Evolutionary conservation across 1,284 basidiomycete genomes (phyloP).

Genomic region (Laetiporus sulphureus): DNA sequence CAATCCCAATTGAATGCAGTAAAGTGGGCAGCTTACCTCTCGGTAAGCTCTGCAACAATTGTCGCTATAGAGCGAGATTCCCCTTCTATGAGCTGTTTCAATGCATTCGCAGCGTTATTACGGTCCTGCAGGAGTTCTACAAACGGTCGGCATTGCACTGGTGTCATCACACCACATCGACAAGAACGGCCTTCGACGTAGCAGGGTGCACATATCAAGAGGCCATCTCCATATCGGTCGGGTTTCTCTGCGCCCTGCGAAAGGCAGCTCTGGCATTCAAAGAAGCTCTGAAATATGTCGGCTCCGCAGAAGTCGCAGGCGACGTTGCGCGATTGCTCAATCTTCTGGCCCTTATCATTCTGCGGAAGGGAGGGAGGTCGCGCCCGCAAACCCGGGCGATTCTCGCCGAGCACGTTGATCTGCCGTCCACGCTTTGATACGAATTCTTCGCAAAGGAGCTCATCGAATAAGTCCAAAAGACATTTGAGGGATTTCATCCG

Average conservation of each 20-base stretch:
- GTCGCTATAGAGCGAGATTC: too few species aligned
- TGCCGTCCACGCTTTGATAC: slow-evolving; percentile 18
- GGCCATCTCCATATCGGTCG: slow-evolving; percentile 31
- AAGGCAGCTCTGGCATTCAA: slow-evolving; percentile 51
- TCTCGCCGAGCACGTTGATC: slow-evolving; percentile 1
- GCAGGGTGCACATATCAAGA: slow-evolving; percentile 60
- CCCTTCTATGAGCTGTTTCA: too few species aligned
- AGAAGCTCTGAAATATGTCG: slow-evolving; percentile 74
- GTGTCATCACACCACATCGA: slow-evolving; percentile 47
- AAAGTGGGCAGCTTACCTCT: too few species aligned
- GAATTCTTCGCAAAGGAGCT: slow-evolving; percentile 52
- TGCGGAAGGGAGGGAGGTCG: not conserved
- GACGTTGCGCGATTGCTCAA: slow-evolving; percentile 23
- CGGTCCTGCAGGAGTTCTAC: slow-evolving; percentile 30
- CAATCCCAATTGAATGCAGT: too few species aligned
- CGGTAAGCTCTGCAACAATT: too few species aligned
- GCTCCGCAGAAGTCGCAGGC: slow-evolving; percentile 70
- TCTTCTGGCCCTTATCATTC: slow-evolving; percentile 9
- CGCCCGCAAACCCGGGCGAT: not conserved
- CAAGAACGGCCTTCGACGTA: slow-evolving; percentile 70
- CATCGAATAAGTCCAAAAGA: slow-evolving; percentile 48
- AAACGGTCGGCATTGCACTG: slow-evolving; percentile 46
- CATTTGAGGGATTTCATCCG: slow-evolving; percentile 14
- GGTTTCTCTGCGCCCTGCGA: slow-evolving; percentile 9
- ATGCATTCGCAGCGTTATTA: slow-evolving; percentile 31